A percentile compares a stretch with the other conserved stretches of the same genome.
phyloP scores from a whole-genome alignment of 441 rosid species.

The Euphorbia neoarborescens region DNA sequence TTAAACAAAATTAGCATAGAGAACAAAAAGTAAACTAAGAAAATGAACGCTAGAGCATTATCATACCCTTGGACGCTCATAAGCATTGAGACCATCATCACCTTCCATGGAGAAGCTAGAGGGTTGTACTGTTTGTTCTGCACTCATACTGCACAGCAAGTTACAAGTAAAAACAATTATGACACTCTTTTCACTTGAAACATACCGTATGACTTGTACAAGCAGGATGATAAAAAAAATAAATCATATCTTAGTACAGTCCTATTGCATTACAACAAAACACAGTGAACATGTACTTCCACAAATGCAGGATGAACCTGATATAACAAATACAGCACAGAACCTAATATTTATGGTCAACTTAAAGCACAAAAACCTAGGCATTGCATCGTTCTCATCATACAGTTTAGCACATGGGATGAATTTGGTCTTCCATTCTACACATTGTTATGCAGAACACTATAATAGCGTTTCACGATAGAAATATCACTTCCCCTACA shows the following conservation, averaged over 20 bases:
- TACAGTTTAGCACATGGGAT: neutral
- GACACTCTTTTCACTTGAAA: neutral
- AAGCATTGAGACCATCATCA: conserved; percentile 50
- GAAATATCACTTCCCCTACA: neutral
- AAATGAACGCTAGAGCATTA: neutral
- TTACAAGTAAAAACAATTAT: conserved; percentile 13
- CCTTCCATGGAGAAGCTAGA: conserved; percentile 84
- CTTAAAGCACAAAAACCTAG: neutral
- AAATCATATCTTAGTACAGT: neutral
- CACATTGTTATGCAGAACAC: neutral
- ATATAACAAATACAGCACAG: neutral
- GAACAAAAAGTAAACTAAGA: neutral
- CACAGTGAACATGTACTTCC: neutral
- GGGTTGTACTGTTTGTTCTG: conserved; percentile 66
- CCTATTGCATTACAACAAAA: neutral
- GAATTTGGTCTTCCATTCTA: neutral
- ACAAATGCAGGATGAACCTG: neutral
- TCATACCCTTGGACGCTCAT: conserved; percentile 52
- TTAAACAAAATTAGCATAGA: neutral
- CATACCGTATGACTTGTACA: neutral
- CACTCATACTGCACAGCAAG: conserved; percentile 77
- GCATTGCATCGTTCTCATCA: neutral
- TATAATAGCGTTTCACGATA: neutral
- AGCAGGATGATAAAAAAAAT: neutral
- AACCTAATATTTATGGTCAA: neutral